phyloP scores from a whole-genome alignment of 805 yeast genomes.

The Candida ficus region DNA sequence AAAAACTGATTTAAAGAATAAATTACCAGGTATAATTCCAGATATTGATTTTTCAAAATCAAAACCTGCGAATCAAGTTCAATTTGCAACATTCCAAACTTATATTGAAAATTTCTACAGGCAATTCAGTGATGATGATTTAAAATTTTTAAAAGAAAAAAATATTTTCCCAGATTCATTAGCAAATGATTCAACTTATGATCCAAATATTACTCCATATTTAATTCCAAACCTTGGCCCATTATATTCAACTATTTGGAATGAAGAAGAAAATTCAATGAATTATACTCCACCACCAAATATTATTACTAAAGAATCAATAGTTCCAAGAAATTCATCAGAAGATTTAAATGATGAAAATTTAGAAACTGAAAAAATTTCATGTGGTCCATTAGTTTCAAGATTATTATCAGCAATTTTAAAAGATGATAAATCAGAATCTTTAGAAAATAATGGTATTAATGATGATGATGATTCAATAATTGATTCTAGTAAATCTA shows the following conservation, averaged over 20 bases:
- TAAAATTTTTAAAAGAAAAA: slow-evolving; percentile 63
- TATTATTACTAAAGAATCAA: slow-evolving; percentile 34
- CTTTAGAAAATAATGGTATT: slow-evolving; percentile 13
- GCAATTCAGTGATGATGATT: slow-evolving; percentile 72
- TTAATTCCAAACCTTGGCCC: slow-evolving; percentile 84
- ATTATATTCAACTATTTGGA: slow-evolving; percentile 79
- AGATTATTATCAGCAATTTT: slow-evolving; percentile 79
- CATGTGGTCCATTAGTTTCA: slow-evolving; percentile 89
- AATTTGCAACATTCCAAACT: slow-evolving; percentile 79
- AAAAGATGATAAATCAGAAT: slow-evolving; percentile 30
- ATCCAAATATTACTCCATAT: slow-evolving; percentile 67
- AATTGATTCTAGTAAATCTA: slow-evolving; percentile 23
- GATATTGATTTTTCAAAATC: slow-evolving; percentile 77
- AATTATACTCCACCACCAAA: slow-evolving; percentile 46
- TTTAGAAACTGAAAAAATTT: slow-evolving; percentile 66
- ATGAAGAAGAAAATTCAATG: slow-evolving; percentile 63
- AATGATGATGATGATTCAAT: slow-evolving; percentile 22
- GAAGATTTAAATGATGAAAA: slow-evolving; percentile 53
- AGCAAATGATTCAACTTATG: slow-evolving; percentile 42
- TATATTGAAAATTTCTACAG: slow-evolving; percentile 84
- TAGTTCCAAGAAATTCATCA: slow-evolving; percentile 54
- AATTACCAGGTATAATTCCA: slow-evolving; percentile 87
- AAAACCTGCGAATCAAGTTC: slow-evolving; percentile 88
- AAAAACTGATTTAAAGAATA: slow-evolving; percentile 60
- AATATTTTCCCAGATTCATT: slow-evolving; percentile 48